Evolutionary conservation across 768 basidiomycete genomes (phyloP).

Genomic region (Tricholoma bakamatsutake): DNA sequence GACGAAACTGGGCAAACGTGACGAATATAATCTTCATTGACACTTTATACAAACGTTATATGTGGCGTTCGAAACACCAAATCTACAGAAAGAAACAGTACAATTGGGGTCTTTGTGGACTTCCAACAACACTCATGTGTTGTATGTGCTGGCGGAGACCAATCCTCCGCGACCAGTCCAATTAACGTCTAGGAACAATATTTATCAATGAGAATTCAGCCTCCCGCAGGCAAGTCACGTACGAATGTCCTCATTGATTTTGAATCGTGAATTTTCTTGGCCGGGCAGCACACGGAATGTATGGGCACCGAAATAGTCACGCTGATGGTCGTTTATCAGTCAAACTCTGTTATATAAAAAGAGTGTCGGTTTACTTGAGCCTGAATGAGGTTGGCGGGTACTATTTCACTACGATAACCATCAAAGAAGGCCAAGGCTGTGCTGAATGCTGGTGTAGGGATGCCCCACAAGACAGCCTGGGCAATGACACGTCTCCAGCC

Average conservation of each 20-base stretch:
- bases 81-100: neutral
- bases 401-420: slow-evolving; percentile 92
- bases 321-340: slow-evolving; percentile 32
- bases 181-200: slow-evolving; percentile 67
- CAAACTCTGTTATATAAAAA: neutral
- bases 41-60: neutral
- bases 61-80: neutral
- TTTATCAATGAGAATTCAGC: slow-evolving; percentile 4
- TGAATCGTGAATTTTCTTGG: slow-evolving; percentile 81
- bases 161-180: slow-evolving; percentile 98
- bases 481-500: slow-evolving; percentile 98
- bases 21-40: too few species aligned
- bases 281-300: slow-evolving; percentile 94
- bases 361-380: slow-evolving; percentile 55
- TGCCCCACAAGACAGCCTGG: slow-evolving; percentile 96
- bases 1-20: too few species aligned
- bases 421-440: slow-evolving; percentile 99
- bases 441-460: slow-evolving; percentile 96
- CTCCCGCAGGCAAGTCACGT: slow-evolving; percentile 28
- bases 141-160: slow-evolving; percentile 87
- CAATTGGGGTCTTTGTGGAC: slow-evolving; percentile 3
- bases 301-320: slow-evolving; percentile 99
- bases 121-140: slow-evolving; percentile 30
- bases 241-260: slow-evolving; percentile 84
- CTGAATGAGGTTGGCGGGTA: slow-evolving; percentile 93